Evolutionary conservation across 108 stramenopile genomes (phyloP).

Genomic region (Fragilaria radians): DNA sequence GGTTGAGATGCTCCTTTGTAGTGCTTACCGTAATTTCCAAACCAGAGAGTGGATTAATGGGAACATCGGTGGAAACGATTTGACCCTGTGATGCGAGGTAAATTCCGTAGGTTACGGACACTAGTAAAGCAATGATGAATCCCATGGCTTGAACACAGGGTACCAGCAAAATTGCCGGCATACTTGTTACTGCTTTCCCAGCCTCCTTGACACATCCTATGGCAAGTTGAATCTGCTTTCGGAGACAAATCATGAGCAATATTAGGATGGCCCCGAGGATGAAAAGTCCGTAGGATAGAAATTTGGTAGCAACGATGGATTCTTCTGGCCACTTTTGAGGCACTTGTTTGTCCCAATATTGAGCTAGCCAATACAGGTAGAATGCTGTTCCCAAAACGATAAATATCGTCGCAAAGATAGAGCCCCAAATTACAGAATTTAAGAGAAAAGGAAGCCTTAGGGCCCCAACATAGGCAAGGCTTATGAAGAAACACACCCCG

Average conservation of each 20-base stretch:
- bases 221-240: constrained; percentile 82
- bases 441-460: constrained; percentile 82
- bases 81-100: constrained; percentile 78
- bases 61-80: constrained; percentile 24
- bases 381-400: constrained; percentile 57
- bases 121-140: constrained; percentile 48
- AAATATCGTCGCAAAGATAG: constrained; percentile 53
- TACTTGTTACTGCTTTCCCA: constrained; percentile 61
- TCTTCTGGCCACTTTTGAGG: constrained; percentile 26
- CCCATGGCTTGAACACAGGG: constrained; percentile 68
- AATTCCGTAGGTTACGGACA: constrained; percentile 52
- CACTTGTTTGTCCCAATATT: constrained; percentile 43
- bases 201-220: constrained; percentile 83
- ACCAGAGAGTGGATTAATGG: constrained; percentile 8
- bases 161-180: constrained; percentile 73
- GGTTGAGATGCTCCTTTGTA: too few relatives aligned
- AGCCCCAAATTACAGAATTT: constrained; percentile 69
- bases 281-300: constrained; percentile 47
- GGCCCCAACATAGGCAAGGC: constrained; percentile 44
- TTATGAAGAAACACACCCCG: constrained; percentile 27
- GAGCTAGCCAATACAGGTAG: constrained; percentile 33
- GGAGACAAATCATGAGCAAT: constrained; percentile 66
- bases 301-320: constrained; percentile 39
- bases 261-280: constrained; percentile 45
- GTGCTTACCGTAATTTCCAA: constrained; percentile 7